Evolutionary conservation across 202 grass and related monocot species (phyloP), one percentile per base, ranked within the genome.

Genomic region (Zoysia matrella): DNA sequence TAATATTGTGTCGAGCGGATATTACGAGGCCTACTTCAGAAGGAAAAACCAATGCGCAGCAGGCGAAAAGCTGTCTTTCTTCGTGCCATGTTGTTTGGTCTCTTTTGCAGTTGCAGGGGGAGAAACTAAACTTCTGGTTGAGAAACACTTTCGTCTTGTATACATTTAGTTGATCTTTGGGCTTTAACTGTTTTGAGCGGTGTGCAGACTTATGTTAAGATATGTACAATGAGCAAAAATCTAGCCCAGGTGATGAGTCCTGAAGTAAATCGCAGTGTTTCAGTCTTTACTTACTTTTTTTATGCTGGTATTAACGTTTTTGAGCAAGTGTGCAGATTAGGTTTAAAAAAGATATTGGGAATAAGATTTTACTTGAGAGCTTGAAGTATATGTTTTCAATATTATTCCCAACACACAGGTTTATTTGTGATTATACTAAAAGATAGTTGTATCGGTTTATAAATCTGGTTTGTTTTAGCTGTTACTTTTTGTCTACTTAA

Each of bases 311-410:
- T 90, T 95, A 85, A 95, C 72, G 3, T 16, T 81, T 91, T 88
- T 90, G 77, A 79, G 57, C 50, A 72, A 87, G 84, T 95, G 84
- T 92, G 92, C 90, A 95, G 89, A 92, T 92, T 92, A 92, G 87
- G 90, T 88, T 43, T 87, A 72, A 84, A 81, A 85, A 91, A 78
- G 51, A 65, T 22, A 80, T 86, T 83, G 87, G 58, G 84, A 87
- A 86, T 94, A 92, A 86, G 60, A 22, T 86, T 84, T 85, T 55
- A 15, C 16, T 82, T 84, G 62, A 90, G 80, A 76, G 76, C 56
- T 50, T 85, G 82, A 80, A 67, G 39, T 89, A 70, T 77, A 80
- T 75, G 5, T 58, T 5, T 58, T 58, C 55, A 58, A 58, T 58
- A 78, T 88, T 83, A 22, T 22, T 86, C 86, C 82, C 72, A 78